phyloP scores from a whole-genome alignment of 164 flowering plant genomes.

The Magnolia officinalis region DNA sequence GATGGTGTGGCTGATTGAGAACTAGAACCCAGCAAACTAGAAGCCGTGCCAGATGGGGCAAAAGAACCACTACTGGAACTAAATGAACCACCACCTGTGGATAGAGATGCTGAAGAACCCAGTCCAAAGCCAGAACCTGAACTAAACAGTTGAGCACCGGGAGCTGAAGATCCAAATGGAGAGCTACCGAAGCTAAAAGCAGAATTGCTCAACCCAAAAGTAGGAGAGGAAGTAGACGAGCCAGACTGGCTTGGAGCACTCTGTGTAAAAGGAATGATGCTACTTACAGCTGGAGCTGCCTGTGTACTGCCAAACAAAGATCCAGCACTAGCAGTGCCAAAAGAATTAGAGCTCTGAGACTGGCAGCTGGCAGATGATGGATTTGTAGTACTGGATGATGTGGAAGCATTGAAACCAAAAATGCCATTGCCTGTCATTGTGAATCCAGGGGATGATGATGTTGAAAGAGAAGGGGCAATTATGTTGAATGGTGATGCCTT shows the following conservation, averaged over 20 bases:
- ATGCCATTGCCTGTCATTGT: conserved; percentile 23
- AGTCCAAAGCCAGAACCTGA: conserved; percentile 31
- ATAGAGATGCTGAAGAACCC: conserved; percentile 31
- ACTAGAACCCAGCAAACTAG: conserved; percentile 6
- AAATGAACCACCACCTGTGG: conserved; percentile 4
- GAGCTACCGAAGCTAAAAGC: conserved; percentile 36
- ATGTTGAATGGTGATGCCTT: conserved; percentile 27
- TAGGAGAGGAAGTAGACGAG: conserved; percentile 42
- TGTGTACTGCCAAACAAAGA: conserved; percentile 27
- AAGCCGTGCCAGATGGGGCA: neutral
- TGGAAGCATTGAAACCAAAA: conserved; percentile 42
- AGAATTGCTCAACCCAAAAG: conserved; percentile 37
- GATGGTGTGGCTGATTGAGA: conserved; percentile 10
- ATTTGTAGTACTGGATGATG: conserved; percentile 13
- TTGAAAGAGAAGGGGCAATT: conserved; percentile 15
- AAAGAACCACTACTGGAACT: conserved; percentile 1
- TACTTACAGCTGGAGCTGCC: conserved; percentile 29
- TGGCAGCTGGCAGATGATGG: conserved; percentile 30
- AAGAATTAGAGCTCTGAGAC: conserved; percentile 29
- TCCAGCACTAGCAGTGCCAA: conserved; percentile 30
- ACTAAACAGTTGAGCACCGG: conserved; percentile 33
- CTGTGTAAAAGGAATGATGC: conserved; percentile 25
- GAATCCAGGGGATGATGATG: conserved; percentile 23
- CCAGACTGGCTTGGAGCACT: conserved; percentile 41
- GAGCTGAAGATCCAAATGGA: conserved; percentile 33